Conservation (phyloP, 805 yeast genomes). For the Suhomyces canberraensis region DNA sequence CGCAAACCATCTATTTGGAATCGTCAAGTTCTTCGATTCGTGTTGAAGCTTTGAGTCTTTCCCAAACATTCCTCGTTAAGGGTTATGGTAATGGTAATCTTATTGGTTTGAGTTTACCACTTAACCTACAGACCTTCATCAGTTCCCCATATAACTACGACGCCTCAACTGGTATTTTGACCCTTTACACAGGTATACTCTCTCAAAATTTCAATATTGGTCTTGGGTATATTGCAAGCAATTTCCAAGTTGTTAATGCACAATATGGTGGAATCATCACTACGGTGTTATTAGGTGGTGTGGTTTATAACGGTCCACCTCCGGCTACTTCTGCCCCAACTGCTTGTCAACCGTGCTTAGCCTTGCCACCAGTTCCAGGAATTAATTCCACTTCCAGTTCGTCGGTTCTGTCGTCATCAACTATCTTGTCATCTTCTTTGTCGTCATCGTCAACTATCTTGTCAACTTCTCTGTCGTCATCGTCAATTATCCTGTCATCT, state of each 20-base stretch:
- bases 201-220: constrained; percentile 10
- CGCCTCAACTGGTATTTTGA: constrained; percentile 20
- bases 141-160: constrained; percentile 4
- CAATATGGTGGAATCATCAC: constrained; percentile 6
- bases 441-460: too few species aligned
- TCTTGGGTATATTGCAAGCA: constrained; percentile 6
- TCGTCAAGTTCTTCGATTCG: constrained; percentile 6
- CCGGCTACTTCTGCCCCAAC: constrained; percentile 8
- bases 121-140: constrained; percentile 1
- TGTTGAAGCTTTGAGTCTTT: constrained; percentile 17
- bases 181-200: constrained; percentile 7
- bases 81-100: constrained; percentile 29
- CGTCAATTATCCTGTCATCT: too few species aligned
- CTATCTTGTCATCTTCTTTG: too few species aligned
- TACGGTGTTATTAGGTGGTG: constrained; percentile 7
- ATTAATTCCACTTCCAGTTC: too few species aligned
- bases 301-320: constrained; percentile 9
- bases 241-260: constrained; percentile 4
- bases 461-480: too few species aligned
- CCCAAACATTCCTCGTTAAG: too few species aligned
- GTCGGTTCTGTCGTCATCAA: too few species aligned
- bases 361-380: constrained; percentile 2
- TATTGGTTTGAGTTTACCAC: constrained; percentile 19
- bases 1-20: constrained; percentile 12
- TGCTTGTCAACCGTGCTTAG: constrained; percentile 6